Base-by-base conservation (phyloP, 2,329 filamentous ascomycete genomes). In the Ilyonectria mors-panacis region DNA sequence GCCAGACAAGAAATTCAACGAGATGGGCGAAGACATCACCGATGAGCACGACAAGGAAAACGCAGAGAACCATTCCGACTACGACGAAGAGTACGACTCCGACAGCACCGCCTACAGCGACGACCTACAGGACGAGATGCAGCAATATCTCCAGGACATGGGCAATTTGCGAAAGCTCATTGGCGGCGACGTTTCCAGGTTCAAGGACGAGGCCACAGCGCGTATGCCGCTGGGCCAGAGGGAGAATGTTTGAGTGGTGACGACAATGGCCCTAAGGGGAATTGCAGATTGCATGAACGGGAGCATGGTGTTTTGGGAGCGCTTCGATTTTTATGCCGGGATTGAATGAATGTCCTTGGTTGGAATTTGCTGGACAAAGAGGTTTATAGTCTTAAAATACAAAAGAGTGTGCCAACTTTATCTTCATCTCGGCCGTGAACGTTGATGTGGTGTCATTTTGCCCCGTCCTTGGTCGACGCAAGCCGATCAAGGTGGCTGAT, bases 51-150 rank as follows among this genome's bases (percentile, higher is more conserved):
- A 78, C 28, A 81, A 84, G 68, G 81, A 81, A 19, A 79, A 78
- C 26, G 78, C 75, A 6, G 83, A 85, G n/a, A 83, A 85, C 57
- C 87, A 89, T 54, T 87, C 88, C 28, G 91, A 91, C 59, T 88
- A 92, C 54, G 89, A 89, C 47, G 86, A 87, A 28, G 86, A 87
- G 47, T 85, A 87, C 68, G 83, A 84, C 51, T 84, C 83, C 19
- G 83, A 82, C 42, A 83, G 80, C 67, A 83, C 80, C 19, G 79
- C 66, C 76, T 85, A 88, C 56, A 85, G 84, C 50, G 86, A 87
- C 45, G 87, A 95, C 69, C 88, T 95, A 83, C 93, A 98, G 77
- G 90, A 91, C n/a, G 90, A 94, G 76, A 95, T 97, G 86, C 90
- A 95, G 73, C 91, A 92, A 39, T 87, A 98, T 76, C 85, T 99